Percentiles rank a stretch among this genome's conserved stretches.
Conservation (phyloP, 192 early-diverging fungal species). For the Chytriomyces sp. region DNA sequence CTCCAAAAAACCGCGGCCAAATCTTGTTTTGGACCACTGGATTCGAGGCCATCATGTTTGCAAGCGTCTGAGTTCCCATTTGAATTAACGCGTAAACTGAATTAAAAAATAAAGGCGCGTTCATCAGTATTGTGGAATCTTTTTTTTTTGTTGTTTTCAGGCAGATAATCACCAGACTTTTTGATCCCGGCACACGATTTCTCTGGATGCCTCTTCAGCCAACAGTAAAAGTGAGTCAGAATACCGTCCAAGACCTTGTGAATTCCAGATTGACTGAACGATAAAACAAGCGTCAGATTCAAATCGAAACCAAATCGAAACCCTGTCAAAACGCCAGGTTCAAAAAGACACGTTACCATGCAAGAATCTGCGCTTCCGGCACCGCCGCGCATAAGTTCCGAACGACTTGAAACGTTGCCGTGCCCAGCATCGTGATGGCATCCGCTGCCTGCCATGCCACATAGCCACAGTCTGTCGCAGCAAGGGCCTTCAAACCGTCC, state of each 20-base stretch:
- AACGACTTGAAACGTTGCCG: constrained; percentile 44
- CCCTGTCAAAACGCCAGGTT: not conserved
- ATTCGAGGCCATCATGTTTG: constrained; percentile 60
- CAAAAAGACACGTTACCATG: constrained; percentile 37
- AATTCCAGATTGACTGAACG: constrained; percentile 40
- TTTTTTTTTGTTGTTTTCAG: not conserved
- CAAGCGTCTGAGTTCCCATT: constrained; percentile 53
- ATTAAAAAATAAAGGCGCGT: not conserved
- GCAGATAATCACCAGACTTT: constrained; percentile 23
- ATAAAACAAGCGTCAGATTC: not conserved
- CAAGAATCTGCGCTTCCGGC: constrained; percentile 43
- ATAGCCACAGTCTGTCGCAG: constrained; percentile 10
- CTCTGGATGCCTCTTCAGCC: constrained; percentile 39
- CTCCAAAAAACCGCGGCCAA: constrained; percentile 53
- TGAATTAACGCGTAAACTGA: constrained; percentile 44
- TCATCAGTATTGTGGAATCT: not conserved
- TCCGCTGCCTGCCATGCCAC: constrained; percentile 6
- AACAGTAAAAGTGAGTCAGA: constrained; percentile 46
- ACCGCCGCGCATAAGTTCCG: constrained; percentile 53
- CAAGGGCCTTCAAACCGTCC: not conserved
- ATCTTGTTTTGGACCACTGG: constrained; percentile 48
- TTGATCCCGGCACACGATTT: constrained; percentile 41
- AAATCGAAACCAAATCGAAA: too few relatives aligned
- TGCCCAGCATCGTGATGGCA: constrained; percentile 31
- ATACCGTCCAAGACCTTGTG: constrained; percentile 49